Evolutionary conservation across 2,329 filamentous ascomycete species (phyloP).

Genomic region (Botryotinia narcissicola): DNA sequence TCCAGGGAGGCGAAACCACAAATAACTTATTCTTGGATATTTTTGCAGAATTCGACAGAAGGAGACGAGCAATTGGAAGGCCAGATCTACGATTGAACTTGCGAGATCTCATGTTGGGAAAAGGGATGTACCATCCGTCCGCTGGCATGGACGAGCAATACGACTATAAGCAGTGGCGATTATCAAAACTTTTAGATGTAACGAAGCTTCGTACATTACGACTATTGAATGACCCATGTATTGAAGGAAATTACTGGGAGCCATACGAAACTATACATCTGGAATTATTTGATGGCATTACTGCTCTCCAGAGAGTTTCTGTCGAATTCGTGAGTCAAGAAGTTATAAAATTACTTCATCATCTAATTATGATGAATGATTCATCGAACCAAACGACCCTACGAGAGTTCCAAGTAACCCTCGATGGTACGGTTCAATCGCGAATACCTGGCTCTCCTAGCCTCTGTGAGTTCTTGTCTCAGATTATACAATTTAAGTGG

Average conservation of each 20-base stretch:
- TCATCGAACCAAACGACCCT: neutral
- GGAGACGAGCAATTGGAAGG: neutral
- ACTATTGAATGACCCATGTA: neutral
- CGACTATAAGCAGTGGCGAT: neutral
- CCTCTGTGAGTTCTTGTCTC: neutral
- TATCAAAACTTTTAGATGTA: neutral
- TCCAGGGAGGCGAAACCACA: neutral
- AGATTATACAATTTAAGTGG: neutral
- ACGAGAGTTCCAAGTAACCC: neutral
- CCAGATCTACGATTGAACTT: neutral
- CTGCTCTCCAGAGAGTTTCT: neutral
- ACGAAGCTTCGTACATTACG: conserved; percentile 9
- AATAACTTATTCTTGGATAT: neutral
- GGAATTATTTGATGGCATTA: neutral
- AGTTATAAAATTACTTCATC: neutral
- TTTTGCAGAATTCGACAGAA: neutral
- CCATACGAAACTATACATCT: neutral
- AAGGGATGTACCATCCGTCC: neutral
- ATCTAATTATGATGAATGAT: neutral
- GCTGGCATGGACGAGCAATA: neutral
- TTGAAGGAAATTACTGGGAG: neutral
- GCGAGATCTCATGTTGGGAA: neutral
- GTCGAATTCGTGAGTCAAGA: neutral
- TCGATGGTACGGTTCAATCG: neutral
- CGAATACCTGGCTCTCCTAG: neutral